A percentile compares a stretch with the other conserved stretches of the same genome.
phyloP scores from a whole-genome alignment of 1,284 basidiomycete species.

The Trichosporon sp. region DNA sequence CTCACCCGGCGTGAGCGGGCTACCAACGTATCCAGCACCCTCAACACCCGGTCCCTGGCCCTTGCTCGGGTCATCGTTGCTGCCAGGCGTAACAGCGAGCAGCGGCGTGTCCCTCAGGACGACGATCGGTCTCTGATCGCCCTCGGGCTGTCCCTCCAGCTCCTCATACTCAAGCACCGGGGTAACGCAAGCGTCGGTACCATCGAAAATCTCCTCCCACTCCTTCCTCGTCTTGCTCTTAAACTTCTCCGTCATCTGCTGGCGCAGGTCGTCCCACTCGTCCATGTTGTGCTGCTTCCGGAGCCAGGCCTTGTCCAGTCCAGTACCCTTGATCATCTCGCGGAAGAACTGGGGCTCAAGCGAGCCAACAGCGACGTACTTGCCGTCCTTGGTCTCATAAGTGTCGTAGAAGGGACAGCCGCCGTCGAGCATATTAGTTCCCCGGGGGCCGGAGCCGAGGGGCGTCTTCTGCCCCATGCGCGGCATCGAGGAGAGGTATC shows the following conservation, averaged over 20 bases:
- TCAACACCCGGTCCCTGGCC: not conserved
- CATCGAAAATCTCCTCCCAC: constrained; percentile 14
- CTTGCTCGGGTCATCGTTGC: not conserved
- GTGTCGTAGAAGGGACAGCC: constrained; percentile 15
- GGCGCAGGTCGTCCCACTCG: constrained; percentile 9
- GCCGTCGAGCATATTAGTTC: constrained; percentile 19
- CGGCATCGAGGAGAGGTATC: constrained; percentile 16
- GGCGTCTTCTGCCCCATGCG: constrained; percentile 1
- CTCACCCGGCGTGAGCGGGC: not conserved
- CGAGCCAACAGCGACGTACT: constrained; percentile 13
- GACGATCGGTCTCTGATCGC: constrained; percentile 2
- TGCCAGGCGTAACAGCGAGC: not conserved
- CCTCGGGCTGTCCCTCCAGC: not conserved
- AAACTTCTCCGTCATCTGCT: constrained; percentile 5
- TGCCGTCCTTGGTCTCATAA: constrained; percentile 12
- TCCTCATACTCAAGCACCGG: constrained; percentile 9
- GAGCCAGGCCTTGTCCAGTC: not conserved
- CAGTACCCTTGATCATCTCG: constrained; percentile 8
- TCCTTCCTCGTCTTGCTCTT: constrained; percentile 10
- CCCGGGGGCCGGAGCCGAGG: not conserved
- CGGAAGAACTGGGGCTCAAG: constrained; percentile 23
- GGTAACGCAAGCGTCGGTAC: constrained; percentile 14
- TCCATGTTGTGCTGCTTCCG: constrained; percentile 6
- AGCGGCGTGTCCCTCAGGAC: not conserved
- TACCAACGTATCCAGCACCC: not conserved